Evolutionary conservation across 805 yeast genomes (phyloP).

Genomic region (Zygotorulaspora sp.): DNA sequence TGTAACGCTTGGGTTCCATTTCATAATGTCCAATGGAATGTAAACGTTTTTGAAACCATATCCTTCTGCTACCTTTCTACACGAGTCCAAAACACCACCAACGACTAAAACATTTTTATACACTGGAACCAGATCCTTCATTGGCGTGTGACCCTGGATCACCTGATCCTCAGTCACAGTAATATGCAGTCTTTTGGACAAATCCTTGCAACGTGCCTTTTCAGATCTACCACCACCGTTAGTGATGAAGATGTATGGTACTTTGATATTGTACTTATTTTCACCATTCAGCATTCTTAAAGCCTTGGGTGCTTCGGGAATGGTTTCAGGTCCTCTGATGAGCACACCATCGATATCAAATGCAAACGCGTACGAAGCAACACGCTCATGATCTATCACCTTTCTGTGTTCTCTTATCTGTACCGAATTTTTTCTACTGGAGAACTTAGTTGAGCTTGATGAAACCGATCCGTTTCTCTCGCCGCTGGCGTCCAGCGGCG

Average conservation of each 20-base stretch:
- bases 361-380: slow-evolving; percentile 83
- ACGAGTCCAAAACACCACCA: slow-evolving; percentile 83
- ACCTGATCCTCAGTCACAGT: slow-evolving; percentile 71
- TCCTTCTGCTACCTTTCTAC: slow-evolving; percentile 74
- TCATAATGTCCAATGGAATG: slow-evolving; percentile 76
- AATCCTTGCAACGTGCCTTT: slow-evolving; percentile 63
- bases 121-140: slow-evolving; percentile 69
- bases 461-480: slow-evolving; percentile 11
- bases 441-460: slow-evolving; percentile 7
- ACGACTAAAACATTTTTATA: slow-evolving; percentile 76
- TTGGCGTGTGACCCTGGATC: slow-evolving; percentile 92
- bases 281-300: slow-evolving; percentile 68
- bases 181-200: slow-evolving; percentile 55
- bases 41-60: slow-evolving; percentile 82
- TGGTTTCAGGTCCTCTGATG: slow-evolving; percentile 76
- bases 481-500: slow-evolving; percentile 21
- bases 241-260: slow-evolving; percentile 81
- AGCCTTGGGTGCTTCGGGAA: slow-evolving; percentile 76
- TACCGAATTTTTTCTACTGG: slow-evolving; percentile 21
- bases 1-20: slow-evolving; percentile 81
- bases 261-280: slow-evolving; percentile 69
- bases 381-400: slow-evolving; percentile 63
- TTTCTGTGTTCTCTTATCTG: slow-evolving; percentile 42
- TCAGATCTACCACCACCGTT: slow-evolving; percentile 93
- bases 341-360: slow-evolving; percentile 93